phyloP scores from a whole-genome alignment of 2,329 filamentous ascomycete species.

The Calonectria fujianensis region DNA sequence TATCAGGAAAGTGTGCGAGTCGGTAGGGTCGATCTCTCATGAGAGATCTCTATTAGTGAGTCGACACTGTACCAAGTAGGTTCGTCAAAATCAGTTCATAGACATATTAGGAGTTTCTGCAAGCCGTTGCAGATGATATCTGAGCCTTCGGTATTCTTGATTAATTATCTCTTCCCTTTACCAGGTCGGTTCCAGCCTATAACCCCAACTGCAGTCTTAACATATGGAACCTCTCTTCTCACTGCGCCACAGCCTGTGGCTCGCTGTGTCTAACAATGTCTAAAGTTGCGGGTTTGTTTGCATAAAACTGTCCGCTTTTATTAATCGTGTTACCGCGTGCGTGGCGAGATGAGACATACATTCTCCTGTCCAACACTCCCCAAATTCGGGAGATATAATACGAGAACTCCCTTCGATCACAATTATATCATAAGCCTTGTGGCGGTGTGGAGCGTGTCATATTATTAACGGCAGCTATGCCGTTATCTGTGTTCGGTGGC shows the following conservation, averaged over 20 bases:
- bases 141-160: neutral
- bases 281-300: neutral
- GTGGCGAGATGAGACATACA: neutral
- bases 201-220: neutral
- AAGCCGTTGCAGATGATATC: neutral
- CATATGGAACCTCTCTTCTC: no score
- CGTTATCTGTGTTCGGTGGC: neutral
- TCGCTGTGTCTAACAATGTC: no score
- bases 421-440: neutral
- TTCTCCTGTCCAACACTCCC: no score
- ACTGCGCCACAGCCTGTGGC: no score
- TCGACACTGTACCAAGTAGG: neutral
- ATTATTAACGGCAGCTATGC: neutral
- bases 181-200: neutral
- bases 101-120: neutral
- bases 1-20: neutral
- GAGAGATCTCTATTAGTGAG: neutral
- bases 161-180: neutral
- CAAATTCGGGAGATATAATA: neutral
- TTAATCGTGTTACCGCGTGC: neutral
- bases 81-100: neutral
- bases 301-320: neutral
- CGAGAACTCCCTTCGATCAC: neutral
- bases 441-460: neutral
- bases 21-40: neutral